Conservation (phyloP, 2,329 filamentous ascomycete genomes). For the Talaromyces pinophilus region DNA sequence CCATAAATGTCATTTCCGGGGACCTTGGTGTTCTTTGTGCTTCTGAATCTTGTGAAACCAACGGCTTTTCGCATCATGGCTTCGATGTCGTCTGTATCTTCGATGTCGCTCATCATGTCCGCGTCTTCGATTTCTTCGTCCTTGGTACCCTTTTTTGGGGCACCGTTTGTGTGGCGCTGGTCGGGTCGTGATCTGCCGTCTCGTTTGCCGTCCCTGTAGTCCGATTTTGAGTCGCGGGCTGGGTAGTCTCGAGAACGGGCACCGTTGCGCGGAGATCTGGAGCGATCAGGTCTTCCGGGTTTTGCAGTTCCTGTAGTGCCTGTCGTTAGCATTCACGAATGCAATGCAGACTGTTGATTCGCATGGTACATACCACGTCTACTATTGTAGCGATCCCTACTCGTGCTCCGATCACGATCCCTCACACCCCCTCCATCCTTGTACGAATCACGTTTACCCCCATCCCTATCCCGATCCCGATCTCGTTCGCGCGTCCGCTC, state of each 20-base stretch:
- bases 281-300: constrained; percentile 39
- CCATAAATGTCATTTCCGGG: constrained; percentile 81
- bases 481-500: constrained; percentile 23
- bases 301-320: constrained; percentile 33
- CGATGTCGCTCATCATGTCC: constrained; percentile 20
- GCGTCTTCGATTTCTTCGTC: constrained; percentile 57
- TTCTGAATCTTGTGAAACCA: constrained; percentile 84
- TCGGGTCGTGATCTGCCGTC: constrained; percentile 31
- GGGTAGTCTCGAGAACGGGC: constrained; percentile 32
- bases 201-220: constrained; percentile 36
- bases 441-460: constrained; percentile 35
- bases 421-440: constrained; percentile 42
- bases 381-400: constrained; percentile 41
- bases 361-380: constrained; percentile 40
- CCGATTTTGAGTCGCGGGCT: constrained; percentile 35
- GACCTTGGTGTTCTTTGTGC: constrained; percentile 86
- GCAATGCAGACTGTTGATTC: neutral
- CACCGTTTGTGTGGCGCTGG: constrained; percentile 29
- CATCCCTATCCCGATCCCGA: constrained; percentile 36
- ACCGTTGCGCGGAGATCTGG: constrained; percentile 43
- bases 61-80: constrained; percentile 79
- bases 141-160: constrained; percentile 33
- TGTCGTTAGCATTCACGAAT: neutral
- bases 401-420: constrained; percentile 44
- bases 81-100: constrained; percentile 55